A percentile compares a stretch with the other conserved stretches of the same genome.
Conservation (phyloP, 257 asterid species). For the Solanum etuberosum region DNA sequence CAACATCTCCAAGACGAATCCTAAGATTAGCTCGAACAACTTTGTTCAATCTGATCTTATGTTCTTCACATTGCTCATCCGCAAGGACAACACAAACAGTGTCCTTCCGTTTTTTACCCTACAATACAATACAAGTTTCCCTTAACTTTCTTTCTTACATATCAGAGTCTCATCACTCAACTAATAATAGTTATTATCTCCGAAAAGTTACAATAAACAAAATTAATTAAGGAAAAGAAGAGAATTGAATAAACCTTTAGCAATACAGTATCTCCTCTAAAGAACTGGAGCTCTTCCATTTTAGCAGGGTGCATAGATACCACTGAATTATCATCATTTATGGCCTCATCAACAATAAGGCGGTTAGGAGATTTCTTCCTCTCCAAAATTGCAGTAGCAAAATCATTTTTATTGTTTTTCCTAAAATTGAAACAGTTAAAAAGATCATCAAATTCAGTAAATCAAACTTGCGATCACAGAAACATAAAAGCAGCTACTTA, state of each 20-base stretch:
- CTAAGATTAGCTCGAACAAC: constrained; percentile 60
- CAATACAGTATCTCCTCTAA: constrained; percentile 76
- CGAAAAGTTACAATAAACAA: background rate
- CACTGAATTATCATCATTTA: constrained; percentile 75
- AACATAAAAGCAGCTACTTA: background rate
- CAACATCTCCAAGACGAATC: constrained; percentile 83
- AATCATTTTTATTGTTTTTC: constrained; percentile 72
- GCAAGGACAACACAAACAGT: constrained; percentile 73
- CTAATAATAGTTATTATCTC: background rate
- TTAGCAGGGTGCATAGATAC: constrained; percentile 65
- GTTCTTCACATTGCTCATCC: constrained; percentile 66
- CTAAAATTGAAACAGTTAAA: constrained; percentile 16
- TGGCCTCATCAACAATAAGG: constrained; percentile 72
- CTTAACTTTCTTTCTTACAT: background rate
- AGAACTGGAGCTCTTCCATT: constrained; percentile 86
- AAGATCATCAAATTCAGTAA: background rate
- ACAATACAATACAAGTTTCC: background rate
- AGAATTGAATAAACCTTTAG: constrained; percentile 43
- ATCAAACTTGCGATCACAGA: background rate
- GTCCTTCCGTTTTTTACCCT: constrained; percentile 85
- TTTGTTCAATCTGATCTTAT: constrained; percentile 74
- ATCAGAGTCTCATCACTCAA: background rate
- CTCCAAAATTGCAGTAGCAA: constrained; percentile 77
- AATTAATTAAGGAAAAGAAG: too few relatives aligned
- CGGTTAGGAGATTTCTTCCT: constrained; percentile 77